These are phyloP conservation scores for Mucor irregularis DNA, from an alignment of 371 early-diverging fungal species.

Conservation along the genomic window DNA sequence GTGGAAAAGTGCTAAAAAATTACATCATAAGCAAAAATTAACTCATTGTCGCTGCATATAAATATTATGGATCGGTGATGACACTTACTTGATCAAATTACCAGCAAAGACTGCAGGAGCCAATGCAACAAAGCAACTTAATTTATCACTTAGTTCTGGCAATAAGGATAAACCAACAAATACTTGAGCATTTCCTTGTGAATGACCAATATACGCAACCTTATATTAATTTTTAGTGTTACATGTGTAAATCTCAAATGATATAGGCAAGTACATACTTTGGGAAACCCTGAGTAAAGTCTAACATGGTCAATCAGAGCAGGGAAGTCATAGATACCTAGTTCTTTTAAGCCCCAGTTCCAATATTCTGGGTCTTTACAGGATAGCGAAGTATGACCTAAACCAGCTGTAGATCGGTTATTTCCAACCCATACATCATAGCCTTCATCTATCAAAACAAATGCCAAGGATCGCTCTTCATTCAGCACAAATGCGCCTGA, in stretches of 20 bases:
- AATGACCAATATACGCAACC: conserved; percentile 59
- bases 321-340: conserved; percentile 50
- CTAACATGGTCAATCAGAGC: conserved; percentile 47
- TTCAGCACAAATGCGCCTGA: conserved; percentile 57
- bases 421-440: conserved; percentile 62
- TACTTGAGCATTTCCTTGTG: conserved; percentile 62
- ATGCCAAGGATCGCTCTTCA: conserved; percentile 54
- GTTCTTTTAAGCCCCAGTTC: conserved; percentile 58
- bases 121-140: conserved; percentile 56
- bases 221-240: conserved; percentile 6
- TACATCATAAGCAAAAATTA: conserved; percentile 1
- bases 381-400: conserved; percentile 29
- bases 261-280: conserved; percentile 13
- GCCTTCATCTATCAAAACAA: conserved; percentile 47
- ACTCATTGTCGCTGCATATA: not conserved
- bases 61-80: not conserved
- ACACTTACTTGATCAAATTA: conserved; percentile 37
- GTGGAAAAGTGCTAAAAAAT: conserved; percentile 29
- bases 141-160: conserved; percentile 38
- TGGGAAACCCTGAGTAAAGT: conserved; percentile 15
- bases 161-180: conserved; percentile 49
- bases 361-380: conserved; percentile 48
- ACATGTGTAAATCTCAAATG: not conserved
- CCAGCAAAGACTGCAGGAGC: conserved; percentile 62
- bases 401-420: conserved; percentile 33